phyloP scores from a whole-genome alignment of 2,329 filamentous ascomycete species.

The Penicillium hesseltinei region DNA sequence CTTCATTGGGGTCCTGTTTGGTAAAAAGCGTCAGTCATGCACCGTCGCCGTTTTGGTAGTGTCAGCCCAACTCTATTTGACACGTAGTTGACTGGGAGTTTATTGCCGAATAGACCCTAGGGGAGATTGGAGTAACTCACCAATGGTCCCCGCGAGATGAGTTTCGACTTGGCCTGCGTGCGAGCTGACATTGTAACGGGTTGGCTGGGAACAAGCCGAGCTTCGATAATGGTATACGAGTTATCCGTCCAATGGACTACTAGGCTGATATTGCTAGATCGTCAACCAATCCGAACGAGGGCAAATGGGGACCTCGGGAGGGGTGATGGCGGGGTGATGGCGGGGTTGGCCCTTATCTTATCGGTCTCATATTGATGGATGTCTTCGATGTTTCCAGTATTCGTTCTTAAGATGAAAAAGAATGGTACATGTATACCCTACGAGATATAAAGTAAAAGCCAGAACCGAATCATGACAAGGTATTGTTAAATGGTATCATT shows the following conservation, averaged over 20 bases:
- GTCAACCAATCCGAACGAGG: neutral
- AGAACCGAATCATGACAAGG: neutral
- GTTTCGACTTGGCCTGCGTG: constrained; percentile 29
- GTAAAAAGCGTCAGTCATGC: neutral
- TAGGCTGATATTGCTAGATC: neutral
- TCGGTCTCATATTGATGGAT: neutral
- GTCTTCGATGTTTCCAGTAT: neutral
- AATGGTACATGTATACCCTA: neutral
- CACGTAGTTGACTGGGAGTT: neutral
- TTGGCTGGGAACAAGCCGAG: neutral
- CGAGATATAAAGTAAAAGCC: neutral
- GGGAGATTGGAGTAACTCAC: constrained; percentile 22
- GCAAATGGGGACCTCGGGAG: neutral
- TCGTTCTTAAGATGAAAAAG: neutral
- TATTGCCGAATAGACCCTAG: neutral
- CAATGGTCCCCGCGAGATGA: constrained; percentile 35
- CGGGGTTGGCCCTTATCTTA: constrained; percentile 14
- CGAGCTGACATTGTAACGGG: constrained; percentile 21
- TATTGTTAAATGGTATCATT: constrained; percentile 13
- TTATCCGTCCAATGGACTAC: neutral
- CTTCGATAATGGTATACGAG: neutral
- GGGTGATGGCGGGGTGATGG: constrained; percentile 5
- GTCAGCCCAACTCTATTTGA: neutral
- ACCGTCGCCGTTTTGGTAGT: neutral
- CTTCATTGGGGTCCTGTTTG: constrained; percentile 37